Evolutionary conservation across 306 rosid genomes (phyloP), one percentile per base, ranked within the genome.

Genomic region (Castanopsis chinensis): DNA sequence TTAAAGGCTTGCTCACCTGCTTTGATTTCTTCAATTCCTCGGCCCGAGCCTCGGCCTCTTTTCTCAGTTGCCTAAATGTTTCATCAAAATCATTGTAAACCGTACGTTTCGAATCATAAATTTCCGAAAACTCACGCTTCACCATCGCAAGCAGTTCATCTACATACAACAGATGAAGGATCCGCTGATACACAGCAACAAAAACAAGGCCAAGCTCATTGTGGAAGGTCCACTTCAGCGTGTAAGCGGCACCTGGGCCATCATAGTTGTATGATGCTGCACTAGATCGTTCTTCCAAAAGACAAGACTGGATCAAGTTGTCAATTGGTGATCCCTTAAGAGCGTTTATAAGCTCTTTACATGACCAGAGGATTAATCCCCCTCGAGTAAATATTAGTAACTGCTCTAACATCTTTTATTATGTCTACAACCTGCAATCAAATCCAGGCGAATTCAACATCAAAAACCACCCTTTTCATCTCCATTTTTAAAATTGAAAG

Each of bases 141-240:
- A 92, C 91, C 89, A 87, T 89, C 1, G 93, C 77, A 72, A 94
- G 93, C 45, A 94, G 78, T 58, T 94, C 97, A 12, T 92, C 97
- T 78, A 94, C 97, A 77, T 94, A 94, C 58, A 94, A 30, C 23
- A 94, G 88, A 71, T 94, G 92, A 43, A 94, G 91, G 75, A 94
- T 91, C 78, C 93, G 88, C 67, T 94, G 97, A 74, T 94, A 94
- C 51, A 94, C 97, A 14, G 97, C 97, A 1, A 94, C 97, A 75
- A 94, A 94, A 23, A 92, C 97, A 43, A 94, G 90, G 33, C 93
- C 99, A 5, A 94, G 97, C 51, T 94, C 97, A 5, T 94, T 94
- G 74, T 91, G 97, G 86, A 92, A 94, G 74, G 90, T 92, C 99
- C 97, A 94, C 79, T 94, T 94, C 76, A 94, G 97, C 53, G 97